Percentiles rank a stretch among this genome's conserved stretches.
phyloP scores from a whole-genome alignment of 345 rosid genomes.

The Streptanthus diversifolius region DNA sequence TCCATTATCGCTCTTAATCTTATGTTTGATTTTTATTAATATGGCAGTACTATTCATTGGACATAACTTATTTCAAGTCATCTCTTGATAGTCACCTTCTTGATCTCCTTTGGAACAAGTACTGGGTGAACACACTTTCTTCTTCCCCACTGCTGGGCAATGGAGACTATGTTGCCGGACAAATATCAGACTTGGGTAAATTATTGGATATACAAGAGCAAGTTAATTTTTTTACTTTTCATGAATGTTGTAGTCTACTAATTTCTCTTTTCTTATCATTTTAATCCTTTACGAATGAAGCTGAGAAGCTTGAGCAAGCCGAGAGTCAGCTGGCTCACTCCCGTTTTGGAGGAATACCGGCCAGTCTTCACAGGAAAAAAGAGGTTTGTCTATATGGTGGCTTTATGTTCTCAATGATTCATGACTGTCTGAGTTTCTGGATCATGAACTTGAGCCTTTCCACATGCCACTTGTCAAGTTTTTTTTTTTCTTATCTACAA shows the following conservation, averaged over 20 bases:
- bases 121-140: constrained; percentile 95
- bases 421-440: constrained; percentile 4
- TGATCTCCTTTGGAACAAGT: constrained; percentile 97
- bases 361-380: constrained; percentile 73
- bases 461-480: neutral
- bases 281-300: constrained; percentile 40
- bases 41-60: constrained; percentile 85
- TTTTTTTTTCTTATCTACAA: neutral
- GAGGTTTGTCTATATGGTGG: constrained; percentile 52
- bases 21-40: constrained; percentile 9
- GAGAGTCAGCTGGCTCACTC: constrained; percentile 89
- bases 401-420: constrained; percentile 9
- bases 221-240: neutral
- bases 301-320: constrained; percentile 98
- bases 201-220: constrained; percentile 32
- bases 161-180: constrained; percentile 99
- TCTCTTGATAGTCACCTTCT: constrained; percentile 93
- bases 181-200: constrained; percentile 95
- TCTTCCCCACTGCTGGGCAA: constrained; percentile 96
- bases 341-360: constrained; percentile 64
- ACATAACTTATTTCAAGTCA: constrained; percentile 94
- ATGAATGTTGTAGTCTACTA: neutral
- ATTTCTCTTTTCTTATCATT: neutral
- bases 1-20: neutral
- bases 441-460: neutral